These are phyloP conservation scores for Neurospora sp. DNA, from an alignment of 2,329 filamentous ascomycete species.

Conservation along the genomic window DNA sequence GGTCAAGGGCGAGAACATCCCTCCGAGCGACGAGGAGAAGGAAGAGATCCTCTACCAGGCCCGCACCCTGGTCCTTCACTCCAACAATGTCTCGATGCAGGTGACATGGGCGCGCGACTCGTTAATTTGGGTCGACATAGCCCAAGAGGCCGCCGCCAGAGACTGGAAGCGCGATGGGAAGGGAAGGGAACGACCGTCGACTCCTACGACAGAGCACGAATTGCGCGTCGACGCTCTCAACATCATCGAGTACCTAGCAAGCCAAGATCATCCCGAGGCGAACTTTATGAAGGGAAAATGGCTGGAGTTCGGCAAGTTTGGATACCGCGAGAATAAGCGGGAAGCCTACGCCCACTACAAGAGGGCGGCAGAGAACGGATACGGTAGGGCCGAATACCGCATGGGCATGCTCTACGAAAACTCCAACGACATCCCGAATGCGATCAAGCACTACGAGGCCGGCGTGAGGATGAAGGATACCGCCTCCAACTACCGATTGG, in stretches of 20 bases:
- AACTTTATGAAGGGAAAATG: slow-evolving; percentile 93
- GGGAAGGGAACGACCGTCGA: slow-evolving; percentile 53
- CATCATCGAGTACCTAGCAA: slow-evolving; percentile 80
- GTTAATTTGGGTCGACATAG: slow-evolving; percentile 77
- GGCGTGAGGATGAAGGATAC: slow-evolving; percentile 77
- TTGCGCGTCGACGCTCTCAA: slow-evolving; percentile 82
- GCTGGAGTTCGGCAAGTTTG: slow-evolving; percentile 97
- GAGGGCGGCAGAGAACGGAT: slow-evolving; percentile 76
- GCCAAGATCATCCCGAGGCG: slow-evolving; percentile 87
- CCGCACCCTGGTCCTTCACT: slow-evolving; percentile 74
- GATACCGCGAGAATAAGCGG: slow-evolving; percentile 81
- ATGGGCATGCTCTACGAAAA: slow-evolving; percentile 98
- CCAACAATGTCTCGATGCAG: slow-evolving; percentile 93
- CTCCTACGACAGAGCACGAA: slow-evolving; percentile 82
- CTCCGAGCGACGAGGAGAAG: slow-evolving; percentile 88
- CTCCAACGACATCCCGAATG: slow-evolving; percentile 85
- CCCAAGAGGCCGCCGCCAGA: slow-evolving; percentile 65
- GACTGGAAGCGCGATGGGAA: slow-evolving; percentile 36
- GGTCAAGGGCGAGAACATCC: slow-evolving; percentile 77
- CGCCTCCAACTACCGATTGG: slow-evolving; percentile 74
- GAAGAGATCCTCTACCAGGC: slow-evolving; percentile 83
- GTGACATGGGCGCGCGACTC: slow-evolving; percentile 94
- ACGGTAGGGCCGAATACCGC: slow-evolving; percentile 83
- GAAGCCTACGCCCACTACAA: slow-evolving; percentile 86
- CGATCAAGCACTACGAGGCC: slow-evolving; percentile 79